These are phyloP conservation scores for Asterionellopsis glacialis DNA, from an alignment of 108 stramenopile genomes.

Conservation along the genomic window DNA sequence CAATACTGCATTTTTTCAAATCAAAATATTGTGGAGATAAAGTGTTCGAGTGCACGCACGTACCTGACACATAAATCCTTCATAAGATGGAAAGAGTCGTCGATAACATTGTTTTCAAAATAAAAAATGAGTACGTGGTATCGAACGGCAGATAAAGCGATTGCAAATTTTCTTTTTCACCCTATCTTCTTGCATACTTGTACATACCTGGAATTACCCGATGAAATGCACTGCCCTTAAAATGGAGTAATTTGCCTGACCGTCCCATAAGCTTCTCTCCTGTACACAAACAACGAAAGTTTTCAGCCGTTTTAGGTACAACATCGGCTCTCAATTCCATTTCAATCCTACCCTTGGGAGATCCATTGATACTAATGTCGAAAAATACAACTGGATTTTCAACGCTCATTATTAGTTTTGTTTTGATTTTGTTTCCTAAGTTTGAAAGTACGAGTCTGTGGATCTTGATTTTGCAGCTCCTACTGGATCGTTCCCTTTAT, in stretches of 20 bases:
- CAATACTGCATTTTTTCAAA: too few relatives aligned
- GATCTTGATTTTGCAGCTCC: too few relatives aligned
- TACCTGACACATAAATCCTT: too few relatives aligned
- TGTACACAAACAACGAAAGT: conserved; percentile 73
- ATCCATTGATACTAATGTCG: conserved; percentile 89
- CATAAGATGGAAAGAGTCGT: background rate
- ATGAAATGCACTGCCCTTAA: conserved; percentile 94
- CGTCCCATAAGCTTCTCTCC: conserved; percentile 79
- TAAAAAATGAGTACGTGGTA: too few relatives aligned
- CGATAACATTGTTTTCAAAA: background rate
- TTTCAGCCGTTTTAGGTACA: conserved; percentile 85
- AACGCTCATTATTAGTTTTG: background rate
- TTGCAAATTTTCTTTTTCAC: background rate
- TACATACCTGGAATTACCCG: conserved; percentile 73
- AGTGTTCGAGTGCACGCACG: too few relatives aligned
- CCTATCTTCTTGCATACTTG: background rate
- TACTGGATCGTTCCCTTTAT: too few relatives aligned
- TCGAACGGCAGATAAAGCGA: conserved; percentile 1
- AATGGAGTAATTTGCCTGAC: conserved; percentile 67
- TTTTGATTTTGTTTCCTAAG: too few relatives aligned
- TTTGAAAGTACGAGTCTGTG: too few relatives aligned
- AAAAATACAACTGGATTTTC: conserved; percentile 93
- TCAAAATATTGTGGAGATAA: too few relatives aligned
- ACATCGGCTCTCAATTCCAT: conserved; percentile 86
- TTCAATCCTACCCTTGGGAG: conserved; percentile 71